phyloP scores from a whole-genome alignment of 768 basidiomycete species.

The Boletus bicolor region DNA sequence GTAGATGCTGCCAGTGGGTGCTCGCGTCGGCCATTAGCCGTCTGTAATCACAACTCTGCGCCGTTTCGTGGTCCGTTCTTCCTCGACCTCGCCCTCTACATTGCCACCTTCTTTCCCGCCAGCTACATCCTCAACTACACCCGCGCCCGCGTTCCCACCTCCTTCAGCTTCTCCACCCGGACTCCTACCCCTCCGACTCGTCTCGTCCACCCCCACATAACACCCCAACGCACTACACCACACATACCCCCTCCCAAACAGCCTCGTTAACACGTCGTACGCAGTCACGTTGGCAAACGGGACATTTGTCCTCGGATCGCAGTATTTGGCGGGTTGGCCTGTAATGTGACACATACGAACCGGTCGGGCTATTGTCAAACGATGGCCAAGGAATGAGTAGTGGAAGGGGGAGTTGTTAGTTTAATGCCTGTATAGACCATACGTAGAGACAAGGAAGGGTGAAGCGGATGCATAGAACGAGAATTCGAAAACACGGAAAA shows the following conservation, averaged over 20 bases:
- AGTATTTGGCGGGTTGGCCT: slow-evolving; percentile 71
- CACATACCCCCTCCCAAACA: slow-evolving; percentile 65
- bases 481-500: neutral
- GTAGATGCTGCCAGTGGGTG: neutral
- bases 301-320: slow-evolving; percentile 75
- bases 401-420: neutral
- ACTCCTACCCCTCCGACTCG: neutral
- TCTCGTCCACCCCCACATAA: slow-evolving; percentile 30
- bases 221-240: slow-evolving; percentile 53
- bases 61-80: slow-evolving; percentile 14
- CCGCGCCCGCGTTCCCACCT: neutral
- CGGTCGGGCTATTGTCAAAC: slow-evolving; percentile 46
- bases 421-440: neutral
- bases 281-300: slow-evolving; percentile 73
- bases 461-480: neutral
- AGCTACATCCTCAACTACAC: neutral
- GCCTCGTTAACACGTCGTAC: slow-evolving; percentile 56
- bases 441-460: too few relatives aligned
- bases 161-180: neutral
- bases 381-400: neutral
- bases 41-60: slow-evolving; percentile 7
- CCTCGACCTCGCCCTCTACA: slow-evolving; percentile 1
- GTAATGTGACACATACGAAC: slow-evolving; percentile 72
- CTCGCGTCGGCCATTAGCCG: neutral
- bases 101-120: neutral